phyloP scores from a whole-genome alignment of 495 filamentous ascomycete genomes.

The Extremus antarcticus region DNA sequence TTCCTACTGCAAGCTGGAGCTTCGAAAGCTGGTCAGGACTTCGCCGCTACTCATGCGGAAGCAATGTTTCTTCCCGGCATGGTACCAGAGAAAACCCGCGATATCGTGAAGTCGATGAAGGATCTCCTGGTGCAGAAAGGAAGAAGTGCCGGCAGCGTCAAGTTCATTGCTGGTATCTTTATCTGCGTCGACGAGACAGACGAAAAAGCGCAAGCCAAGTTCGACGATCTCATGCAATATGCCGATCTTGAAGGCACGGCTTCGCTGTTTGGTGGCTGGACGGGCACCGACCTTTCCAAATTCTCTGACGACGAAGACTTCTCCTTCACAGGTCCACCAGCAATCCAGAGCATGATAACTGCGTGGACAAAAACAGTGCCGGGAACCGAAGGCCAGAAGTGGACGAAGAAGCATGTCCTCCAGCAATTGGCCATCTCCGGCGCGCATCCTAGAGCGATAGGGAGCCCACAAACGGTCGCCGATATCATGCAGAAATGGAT shows the following conservation, averaged over 20 bases:
- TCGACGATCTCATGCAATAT: conserved; percentile 37
- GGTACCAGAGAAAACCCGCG: conserved; percentile 1
- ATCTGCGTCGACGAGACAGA: conserved; percentile 43
- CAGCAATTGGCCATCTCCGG: neutral
- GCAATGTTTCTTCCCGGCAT: conserved; percentile 35
- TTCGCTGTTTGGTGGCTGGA: conserved; percentile 49
- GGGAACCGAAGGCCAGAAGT: neutral
- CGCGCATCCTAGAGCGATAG: conserved; percentile 1
- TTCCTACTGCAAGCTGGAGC: conserved; percentile 57
- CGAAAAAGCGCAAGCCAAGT: conserved; percentile 45
- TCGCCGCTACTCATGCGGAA: conserved; percentile 54
- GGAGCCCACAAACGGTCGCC: conserved; percentile 35
- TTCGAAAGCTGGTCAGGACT: conserved; percentile 49
- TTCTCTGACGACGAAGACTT: conserved; percentile 39
- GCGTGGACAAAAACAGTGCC: neutral
- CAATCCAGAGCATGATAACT: neutral
- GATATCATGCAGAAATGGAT: conserved; percentile 53
- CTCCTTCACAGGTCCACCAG: neutral
- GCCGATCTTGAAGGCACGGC: conserved; percentile 45
- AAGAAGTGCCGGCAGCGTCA: conserved; percentile 40
- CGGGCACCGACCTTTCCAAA: conserved; percentile 42
- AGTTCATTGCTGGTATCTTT: conserved; percentile 43
- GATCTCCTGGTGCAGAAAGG: conserved; percentile 35
- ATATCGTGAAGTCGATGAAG: conserved; percentile 38
- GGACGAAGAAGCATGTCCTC: neutral